phyloP scores from a whole-genome alignment of 805 yeast species.

The Candida bentonensis region DNA sequence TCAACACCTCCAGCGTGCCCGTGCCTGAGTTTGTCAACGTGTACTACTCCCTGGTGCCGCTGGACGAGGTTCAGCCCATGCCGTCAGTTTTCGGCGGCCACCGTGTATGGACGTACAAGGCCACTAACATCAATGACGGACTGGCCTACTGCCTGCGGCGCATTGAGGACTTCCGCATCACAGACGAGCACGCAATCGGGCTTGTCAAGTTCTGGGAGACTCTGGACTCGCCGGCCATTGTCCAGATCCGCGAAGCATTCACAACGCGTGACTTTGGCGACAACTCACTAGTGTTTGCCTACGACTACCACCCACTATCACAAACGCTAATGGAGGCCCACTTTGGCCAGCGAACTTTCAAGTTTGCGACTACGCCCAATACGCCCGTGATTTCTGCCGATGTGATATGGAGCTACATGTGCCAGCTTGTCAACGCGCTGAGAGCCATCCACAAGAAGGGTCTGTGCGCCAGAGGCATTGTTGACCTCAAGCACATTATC shows the following conservation, averaged over 20 bases:
- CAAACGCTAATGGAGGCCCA: slow-evolving; percentile 58
- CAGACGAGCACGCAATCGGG: slow-evolving; percentile 45
- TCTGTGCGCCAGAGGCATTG: slow-evolving; percentile 45
- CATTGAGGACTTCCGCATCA: slow-evolving; percentile 41
- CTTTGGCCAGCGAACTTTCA: slow-evolving; percentile 28
- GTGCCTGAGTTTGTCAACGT: slow-evolving; percentile 68
- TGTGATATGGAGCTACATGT: slow-evolving; percentile 58
- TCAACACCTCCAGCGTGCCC: slow-evolving; percentile 35
- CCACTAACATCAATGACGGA: slow-evolving; percentile 67
- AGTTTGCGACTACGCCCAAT: not conserved
- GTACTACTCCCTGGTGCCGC: slow-evolving; percentile 75
- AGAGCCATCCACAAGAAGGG: slow-evolving; percentile 50
- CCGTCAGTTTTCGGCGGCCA: slow-evolving; percentile 32
- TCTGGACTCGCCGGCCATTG: slow-evolving; percentile 40
- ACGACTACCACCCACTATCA: slow-evolving; percentile 76
- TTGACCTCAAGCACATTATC: slow-evolving; percentile 52
- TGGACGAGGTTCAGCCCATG: slow-evolving; percentile 33
- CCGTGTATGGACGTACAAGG: slow-evolving; percentile 59
- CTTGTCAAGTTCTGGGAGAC: slow-evolving; percentile 55
- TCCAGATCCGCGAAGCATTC: slow-evolving; percentile 65
- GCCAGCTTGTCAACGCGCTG: slow-evolving; percentile 62
- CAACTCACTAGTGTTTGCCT: slow-evolving; percentile 56
- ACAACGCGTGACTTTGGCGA: slow-evolving; percentile 80
- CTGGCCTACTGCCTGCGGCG: slow-evolving; percentile 62
- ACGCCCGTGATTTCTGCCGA: slow-evolving; percentile 39